Evolutionary conservation across 2,329 filamentous ascomycete genomes (phyloP).

Genomic region (Fusarium sp.): DNA sequence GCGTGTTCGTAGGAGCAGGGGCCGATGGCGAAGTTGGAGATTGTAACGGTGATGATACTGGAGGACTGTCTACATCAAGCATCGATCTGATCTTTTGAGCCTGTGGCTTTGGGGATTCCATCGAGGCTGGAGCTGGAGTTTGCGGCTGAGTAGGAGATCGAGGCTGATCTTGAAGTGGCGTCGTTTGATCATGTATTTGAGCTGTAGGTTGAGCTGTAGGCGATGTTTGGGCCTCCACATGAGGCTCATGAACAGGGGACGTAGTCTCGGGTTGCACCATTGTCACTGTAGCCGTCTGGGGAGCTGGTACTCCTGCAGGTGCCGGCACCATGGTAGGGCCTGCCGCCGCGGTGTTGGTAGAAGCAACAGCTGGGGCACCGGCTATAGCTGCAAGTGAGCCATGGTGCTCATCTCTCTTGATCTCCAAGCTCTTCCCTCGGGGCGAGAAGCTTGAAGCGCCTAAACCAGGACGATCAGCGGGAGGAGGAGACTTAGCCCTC

Average conservation of each 20-base stretch:
- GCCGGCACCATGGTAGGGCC: slow-evolving; percentile 1
- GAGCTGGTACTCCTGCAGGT: slow-evolving; percentile 5
- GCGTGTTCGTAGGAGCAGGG: not conserved
- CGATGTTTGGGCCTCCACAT: slow-evolving; percentile 6
- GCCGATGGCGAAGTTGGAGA: slow-evolving; percentile 2
- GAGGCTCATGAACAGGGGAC: slow-evolving; percentile 10
- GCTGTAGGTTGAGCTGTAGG: slow-evolving; percentile 9
- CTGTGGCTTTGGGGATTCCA: slow-evolving; percentile 1
- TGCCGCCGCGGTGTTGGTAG: slow-evolving; percentile 9
- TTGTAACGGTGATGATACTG: not conserved
- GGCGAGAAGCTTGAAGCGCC: slow-evolving; percentile 48
- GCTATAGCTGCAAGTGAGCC: slow-evolving; percentile 25
- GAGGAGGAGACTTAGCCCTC: slow-evolving; percentile 67
- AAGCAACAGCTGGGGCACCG: slow-evolving; percentile 14
- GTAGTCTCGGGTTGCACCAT: slow-evolving; percentile 19
- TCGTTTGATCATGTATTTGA: slow-evolving; percentile 1
- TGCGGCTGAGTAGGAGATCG: not conserved
- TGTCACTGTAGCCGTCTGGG: slow-evolving; percentile 23
- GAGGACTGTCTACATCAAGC: slow-evolving; percentile 24
- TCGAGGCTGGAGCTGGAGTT: not conserved
- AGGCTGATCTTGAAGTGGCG: slow-evolving; percentile 3
- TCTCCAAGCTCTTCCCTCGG: slow-evolving; percentile 62
- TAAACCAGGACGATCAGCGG: slow-evolving; percentile 50
- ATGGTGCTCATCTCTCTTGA: slow-evolving; percentile 53
- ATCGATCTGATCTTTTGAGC: slow-evolving; percentile 30